phyloP scores from a whole-genome alignment of 495 filamentous ascomycete species.

The Penicillium canescens region DNA sequence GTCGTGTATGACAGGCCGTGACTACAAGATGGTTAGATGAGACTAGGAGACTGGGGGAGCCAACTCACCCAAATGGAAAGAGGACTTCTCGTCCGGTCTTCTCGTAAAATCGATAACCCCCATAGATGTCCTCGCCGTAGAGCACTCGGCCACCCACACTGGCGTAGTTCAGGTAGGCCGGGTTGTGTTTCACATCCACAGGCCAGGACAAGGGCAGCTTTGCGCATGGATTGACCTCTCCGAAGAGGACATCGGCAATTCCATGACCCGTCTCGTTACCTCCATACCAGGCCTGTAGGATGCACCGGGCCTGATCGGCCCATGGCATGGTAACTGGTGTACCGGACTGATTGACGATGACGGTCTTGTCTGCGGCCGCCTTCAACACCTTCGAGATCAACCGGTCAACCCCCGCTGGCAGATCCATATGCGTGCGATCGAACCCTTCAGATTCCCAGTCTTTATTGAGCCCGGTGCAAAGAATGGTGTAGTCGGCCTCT shows the following conservation, averaged over 20 bases:
- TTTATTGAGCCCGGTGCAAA: conserved; percentile 74
- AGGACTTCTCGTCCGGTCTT: conserved; percentile 54
- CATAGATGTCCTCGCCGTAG: conserved; percentile 71
- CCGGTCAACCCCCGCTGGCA: conserved; percentile 64
- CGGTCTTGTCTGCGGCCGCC: conserved; percentile 62
- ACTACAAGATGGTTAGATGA: conserved; percentile 2
- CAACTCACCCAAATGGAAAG: conserved; percentile 25
- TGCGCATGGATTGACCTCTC: conserved; percentile 51
- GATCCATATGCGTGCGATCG: conserved; percentile 73
- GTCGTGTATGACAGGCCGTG: conserved; percentile 75
- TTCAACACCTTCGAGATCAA: conserved; percentile 64
- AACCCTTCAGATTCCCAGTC: conserved; percentile 89
- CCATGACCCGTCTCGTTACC: conserved; percentile 59
- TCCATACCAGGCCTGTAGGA: conserved; percentile 69
- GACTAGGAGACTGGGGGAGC: not conserved
- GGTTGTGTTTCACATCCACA: conserved; percentile 60
- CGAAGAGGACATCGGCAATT: conserved; percentile 58
- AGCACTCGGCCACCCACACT: conserved; percentile 64
- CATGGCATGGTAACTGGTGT: conserved; percentile 81
- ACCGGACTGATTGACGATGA: conserved; percentile 77
- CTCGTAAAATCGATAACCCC: conserved; percentile 78
- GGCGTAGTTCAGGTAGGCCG: conserved; percentile 67
- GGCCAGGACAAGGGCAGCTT: conserved; percentile 61
- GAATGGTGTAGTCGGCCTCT: conserved; percentile 65
- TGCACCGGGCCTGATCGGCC: conserved; percentile 61